These are phyloP conservation scores for Arthrinium phaeospermum DNA, from an alignment of 2,329 filamentous ascomycete species.

Conservation along the genomic window DNA sequence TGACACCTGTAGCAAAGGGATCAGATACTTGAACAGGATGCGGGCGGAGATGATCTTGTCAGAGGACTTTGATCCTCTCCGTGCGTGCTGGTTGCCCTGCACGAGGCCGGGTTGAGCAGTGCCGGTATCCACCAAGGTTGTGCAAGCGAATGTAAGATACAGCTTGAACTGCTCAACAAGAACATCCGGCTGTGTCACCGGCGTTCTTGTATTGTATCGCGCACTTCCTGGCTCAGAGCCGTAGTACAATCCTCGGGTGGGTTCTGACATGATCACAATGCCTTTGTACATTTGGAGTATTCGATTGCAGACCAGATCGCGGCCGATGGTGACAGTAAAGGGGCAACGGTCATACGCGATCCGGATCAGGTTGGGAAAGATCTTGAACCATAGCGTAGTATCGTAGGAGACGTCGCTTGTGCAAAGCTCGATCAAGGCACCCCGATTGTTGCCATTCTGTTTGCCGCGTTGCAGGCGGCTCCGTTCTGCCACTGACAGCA, in stretches of 20 bases:
- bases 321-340: slow-evolving; percentile 86
- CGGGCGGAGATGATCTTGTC: slow-evolving; percentile 87
- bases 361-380: slow-evolving; percentile 93
- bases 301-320: slow-evolving; percentile 91
- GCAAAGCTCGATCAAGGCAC: slow-evolving; percentile 89
- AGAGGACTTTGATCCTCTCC: slow-evolving; percentile 78
- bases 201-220: slow-evolving; percentile 58
- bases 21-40: slow-evolving; percentile 88
- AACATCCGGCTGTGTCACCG: slow-evolving; percentile 79
- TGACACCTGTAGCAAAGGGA: slow-evolving; percentile 81
- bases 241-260: slow-evolving; percentile 67
- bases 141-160: slow-evolving; percentile 96
- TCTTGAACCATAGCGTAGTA: slow-evolving; percentile 94
- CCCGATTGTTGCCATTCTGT: slow-evolving; percentile 81
- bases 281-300: slow-evolving; percentile 91
- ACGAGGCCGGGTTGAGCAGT: slow-evolving; percentile 62
- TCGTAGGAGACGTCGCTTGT: slow-evolving; percentile 96
- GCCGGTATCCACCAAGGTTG: slow-evolving; percentile 86
- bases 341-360: slow-evolving; percentile 91
- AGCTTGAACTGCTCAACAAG: slow-evolving; percentile 98
- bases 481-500: slow-evolving; percentile 87
- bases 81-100: slow-evolving; percentile 72
- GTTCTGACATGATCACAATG: slow-evolving; percentile 80
- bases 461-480: slow-evolving; percentile 91
- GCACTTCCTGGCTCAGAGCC: slow-evolving; percentile 64